Percentiles rank a stretch among this genome's conserved stretches.
Conservation (phyloP, 164 flowering plant species). For the Buxus sempervirens region DNA sequence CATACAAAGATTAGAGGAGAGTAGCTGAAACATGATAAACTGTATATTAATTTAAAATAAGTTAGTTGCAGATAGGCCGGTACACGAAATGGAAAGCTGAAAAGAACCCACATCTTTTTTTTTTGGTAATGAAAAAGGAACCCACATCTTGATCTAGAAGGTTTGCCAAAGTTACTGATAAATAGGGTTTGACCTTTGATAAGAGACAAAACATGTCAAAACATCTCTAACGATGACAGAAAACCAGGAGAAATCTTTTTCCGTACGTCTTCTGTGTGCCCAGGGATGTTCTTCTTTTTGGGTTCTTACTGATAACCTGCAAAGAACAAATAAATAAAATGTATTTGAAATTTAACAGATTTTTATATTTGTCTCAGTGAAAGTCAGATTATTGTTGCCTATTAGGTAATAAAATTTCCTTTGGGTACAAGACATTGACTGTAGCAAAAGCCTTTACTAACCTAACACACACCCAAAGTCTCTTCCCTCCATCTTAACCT, state of each 20-base stretch:
- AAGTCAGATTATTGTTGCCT: conserved; percentile 26
- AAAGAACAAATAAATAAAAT: background rate
- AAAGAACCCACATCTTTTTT: conserved; percentile 10
- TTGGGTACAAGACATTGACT: conserved; percentile 34
- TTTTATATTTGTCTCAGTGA: conserved; percentile 6
- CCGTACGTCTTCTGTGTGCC: background rate
- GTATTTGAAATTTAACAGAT: background rate
- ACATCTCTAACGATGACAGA: conserved; percentile 10
- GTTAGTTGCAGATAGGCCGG: conserved; percentile 14
- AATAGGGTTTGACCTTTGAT: conserved; percentile 17
- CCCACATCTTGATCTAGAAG: conserved; percentile 16
- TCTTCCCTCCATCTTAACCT: background rate
- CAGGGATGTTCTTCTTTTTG: background rate
- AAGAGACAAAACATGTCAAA: conserved; percentile 2
- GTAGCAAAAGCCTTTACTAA: conserved; percentile 16
- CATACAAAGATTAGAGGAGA: background rate
- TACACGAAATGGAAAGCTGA: conserved; percentile 8
- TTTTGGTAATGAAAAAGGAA: no score
- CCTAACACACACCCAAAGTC: background rate
- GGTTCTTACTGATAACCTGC: background rate
- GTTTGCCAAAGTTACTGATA: background rate
- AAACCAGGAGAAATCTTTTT: background rate
- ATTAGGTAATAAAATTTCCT: conserved; percentile 27
- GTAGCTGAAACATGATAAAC: conserved; percentile 10
- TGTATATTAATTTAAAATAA: conserved; percentile 4